Base-by-base conservation (phyloP, 495 filamentous ascomycete species). In the Xylaria acuta region DNA sequence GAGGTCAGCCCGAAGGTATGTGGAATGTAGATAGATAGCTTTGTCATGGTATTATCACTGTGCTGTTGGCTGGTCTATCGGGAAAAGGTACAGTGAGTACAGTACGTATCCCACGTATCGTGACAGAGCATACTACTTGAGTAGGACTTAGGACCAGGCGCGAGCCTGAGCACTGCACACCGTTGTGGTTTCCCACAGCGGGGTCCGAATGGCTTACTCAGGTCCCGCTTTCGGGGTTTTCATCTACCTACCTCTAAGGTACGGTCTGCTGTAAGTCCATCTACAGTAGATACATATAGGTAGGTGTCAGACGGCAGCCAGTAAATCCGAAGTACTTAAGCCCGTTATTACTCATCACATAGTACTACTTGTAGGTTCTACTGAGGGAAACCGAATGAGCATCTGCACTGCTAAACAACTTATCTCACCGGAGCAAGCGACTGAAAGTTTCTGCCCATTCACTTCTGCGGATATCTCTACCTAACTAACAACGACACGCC, bases 191-290 rank as follows among this genome's bases (percentile, higher is more conserved):
- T 40, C 53, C 27, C 67, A 69, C 67, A 69, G 67, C 67, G 67
- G 67, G 67, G 67, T 69, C 12, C 18, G n/a, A 22, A 38, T 51
- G 56, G 67, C 67, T 69, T 69, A 69, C 67, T 69, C 67, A 59
- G 67, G 67, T 45, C 67, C 67, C 67, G 56, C 67, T 62, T 54
- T 60, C 67, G 53, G 53, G 9, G 16, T 7, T 45, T 32, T 36
- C 36, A 49, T 51, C 47, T 1, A 54, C 45, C n/a, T 67, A 41
- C 40, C 41, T n/a, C n/a, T n/a, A n/a, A 65, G 25, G 47, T 3
- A 51, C n/a, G 27, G 27, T 18, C 22, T 56, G 25, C 53, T 14
- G 25, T 30, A 56, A 56, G 53, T 56, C 27, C 8, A 8, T 54
- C 5, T 51, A 11, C 7, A 25, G 27, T 9, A 22, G 22, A 54